Evolutionary conservation across 371 early-diverging fungal genomes (phyloP), one percentile per base, ranked within the genome.

Genomic region (Mucor plumbeus): DNA sequence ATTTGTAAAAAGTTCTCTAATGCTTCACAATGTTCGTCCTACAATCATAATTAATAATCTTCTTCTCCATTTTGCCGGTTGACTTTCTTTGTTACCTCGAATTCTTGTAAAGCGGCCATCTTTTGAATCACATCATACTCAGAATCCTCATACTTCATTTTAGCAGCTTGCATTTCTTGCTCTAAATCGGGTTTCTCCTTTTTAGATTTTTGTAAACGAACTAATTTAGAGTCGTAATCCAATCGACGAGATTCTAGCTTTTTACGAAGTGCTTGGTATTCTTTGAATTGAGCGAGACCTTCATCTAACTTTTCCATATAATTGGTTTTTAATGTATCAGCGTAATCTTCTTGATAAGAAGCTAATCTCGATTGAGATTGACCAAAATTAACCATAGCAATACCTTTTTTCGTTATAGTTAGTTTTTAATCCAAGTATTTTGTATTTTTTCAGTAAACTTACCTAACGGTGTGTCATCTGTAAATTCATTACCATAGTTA

Each of bases 171-270:
- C 77, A 94, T 85, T 36, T 97, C 97, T 72, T 97, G 77, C 21
- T 81, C 82, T 54, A 73, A 57, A 35, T 81, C 82, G 5, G 71
- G 62, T 47, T 90, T 93, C 68, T 97, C 96, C 79, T 95, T 96
- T 75, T 95, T 95, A 31, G 89, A 85, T 70, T 92, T 94, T 68
- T 94, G 91, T 19, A 94, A 86, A 68, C 92, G 91, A 78, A 86
- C 88, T 31, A 91, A 76, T 77, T 97, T 97, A 47, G 95, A 88
- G 75, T 98, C 98, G 73, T 93, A 96, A 67, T 98, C 97, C 60
- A 93, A 77, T 61, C 97, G 87, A 39, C 97, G 86, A 62, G 91
- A 89, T 61, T 95, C 94, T 7, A 97, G 82, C 74, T 97, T 97
- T 68, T 87, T 90, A 65, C 94, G 87, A 65, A 94, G 65, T 9